Conservation (phyloP, 129 eudicot genomes). For the Artemisia argyi region DNA sequence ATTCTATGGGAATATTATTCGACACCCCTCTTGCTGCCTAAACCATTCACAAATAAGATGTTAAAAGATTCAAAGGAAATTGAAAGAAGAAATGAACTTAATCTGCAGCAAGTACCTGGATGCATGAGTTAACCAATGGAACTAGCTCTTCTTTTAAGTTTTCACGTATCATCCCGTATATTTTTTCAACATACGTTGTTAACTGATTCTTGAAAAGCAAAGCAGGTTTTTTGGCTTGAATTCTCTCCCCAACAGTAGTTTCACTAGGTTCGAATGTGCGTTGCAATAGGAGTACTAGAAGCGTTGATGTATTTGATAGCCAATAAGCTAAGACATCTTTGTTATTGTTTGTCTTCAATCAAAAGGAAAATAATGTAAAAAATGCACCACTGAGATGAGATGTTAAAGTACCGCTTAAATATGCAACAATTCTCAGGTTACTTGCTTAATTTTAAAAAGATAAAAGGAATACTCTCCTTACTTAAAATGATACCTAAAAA, state of each 20-base stretch:
- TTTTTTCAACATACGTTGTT: constrained; percentile 77
- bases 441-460: too few relatives aligned
- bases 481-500: too few relatives aligned
- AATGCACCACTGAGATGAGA: constrained; percentile 1
- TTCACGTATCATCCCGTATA: constrained; percentile 84
- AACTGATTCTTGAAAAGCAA: constrained; percentile 77
- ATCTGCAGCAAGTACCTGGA: constrained; percentile 43
- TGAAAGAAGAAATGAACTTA: background rate
- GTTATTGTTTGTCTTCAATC: constrained; percentile 77
- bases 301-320: constrained; percentile 85
- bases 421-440: too few relatives aligned
- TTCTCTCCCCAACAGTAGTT: constrained; percentile 69
- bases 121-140: constrained; percentile 81
- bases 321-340: constrained; percentile 84
- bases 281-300: constrained; percentile 66
- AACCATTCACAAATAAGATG: constrained; percentile 3
- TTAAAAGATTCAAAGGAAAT: background rate
- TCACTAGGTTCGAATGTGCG: constrained; percentile 79
- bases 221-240: constrained; percentile 81
- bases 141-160: constrained; percentile 78
- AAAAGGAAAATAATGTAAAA: constrained; percentile 18
- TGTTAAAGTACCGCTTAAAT: too few relatives aligned
- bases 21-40: constrained; percentile 99
- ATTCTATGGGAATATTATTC: constrained; percentile 73
- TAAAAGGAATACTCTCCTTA: too few relatives aligned